Conservation (phyloP, 2,329 filamentous ascomycete species). For the Verticillium nonalfalfae region DNA sequence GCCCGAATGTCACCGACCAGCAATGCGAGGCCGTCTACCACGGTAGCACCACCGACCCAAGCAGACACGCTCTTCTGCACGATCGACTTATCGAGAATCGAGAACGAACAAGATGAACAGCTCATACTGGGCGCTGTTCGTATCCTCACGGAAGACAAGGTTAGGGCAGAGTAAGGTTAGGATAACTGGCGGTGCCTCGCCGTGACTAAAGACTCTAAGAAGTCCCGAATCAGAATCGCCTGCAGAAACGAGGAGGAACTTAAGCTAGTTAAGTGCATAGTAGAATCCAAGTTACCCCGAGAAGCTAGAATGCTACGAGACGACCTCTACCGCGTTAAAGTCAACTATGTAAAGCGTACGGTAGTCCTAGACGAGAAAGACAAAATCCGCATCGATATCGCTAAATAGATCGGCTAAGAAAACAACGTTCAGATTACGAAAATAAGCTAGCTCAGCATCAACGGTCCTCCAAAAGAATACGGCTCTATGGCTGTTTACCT, state of each 20-base stretch:
- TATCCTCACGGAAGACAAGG: too few species aligned
- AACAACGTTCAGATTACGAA: constrained; percentile 16
- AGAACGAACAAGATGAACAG: too few species aligned
- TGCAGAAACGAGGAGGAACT: constrained; percentile 15
- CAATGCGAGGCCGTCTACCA: too few species aligned
- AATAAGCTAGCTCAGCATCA: constrained; percentile 17
- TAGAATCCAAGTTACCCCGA: background rate
- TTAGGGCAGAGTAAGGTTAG: too few species aligned
- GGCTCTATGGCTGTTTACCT: constrained; percentile 17
- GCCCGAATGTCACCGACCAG: too few species aligned
- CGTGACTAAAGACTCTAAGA: too few species aligned
- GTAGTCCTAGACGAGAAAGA: constrained; percentile 14
- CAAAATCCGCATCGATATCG: constrained; percentile 5
- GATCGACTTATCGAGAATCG: too few species aligned
- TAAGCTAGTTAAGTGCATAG: background rate
- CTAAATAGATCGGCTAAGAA: constrained; percentile 14
- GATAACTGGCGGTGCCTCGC: too few species aligned
- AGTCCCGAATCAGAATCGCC: constrained; percentile 3
- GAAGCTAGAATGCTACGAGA: background rate
- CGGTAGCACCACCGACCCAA: too few species aligned
- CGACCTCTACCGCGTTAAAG: background rate
- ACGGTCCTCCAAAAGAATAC: constrained; percentile 12
- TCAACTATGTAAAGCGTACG: constrained; percentile 6
- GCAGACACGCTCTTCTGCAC: too few species aligned
- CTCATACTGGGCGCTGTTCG: too few species aligned